phyloP scores from a whole-genome alignment of 768 basidiomycete species.

The Omphalotus guepiniiformis region DNA sequence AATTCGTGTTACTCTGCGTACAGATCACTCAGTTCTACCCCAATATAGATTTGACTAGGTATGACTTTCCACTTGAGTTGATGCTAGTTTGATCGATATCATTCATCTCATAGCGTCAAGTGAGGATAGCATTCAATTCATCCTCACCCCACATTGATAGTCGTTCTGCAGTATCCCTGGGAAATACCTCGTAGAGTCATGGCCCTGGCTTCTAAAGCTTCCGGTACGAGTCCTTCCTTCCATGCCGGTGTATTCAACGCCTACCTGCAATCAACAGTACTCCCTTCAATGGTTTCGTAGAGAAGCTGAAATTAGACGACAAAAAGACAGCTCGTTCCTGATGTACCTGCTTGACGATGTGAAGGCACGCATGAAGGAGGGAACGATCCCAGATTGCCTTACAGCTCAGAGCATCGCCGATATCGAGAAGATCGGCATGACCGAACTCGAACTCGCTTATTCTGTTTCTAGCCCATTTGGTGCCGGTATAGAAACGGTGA shows the following conservation, averaged over 20 bases:
- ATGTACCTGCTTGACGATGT: slow-evolving; percentile 38
- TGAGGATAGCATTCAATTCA: slow-evolving; percentile 11
- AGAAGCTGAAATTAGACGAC: slow-evolving; percentile 32
- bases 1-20: too few species aligned
- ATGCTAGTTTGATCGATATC: too few species aligned
- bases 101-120: slow-evolving; percentile 36
- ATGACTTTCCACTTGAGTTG: too few species aligned
- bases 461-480: slow-evolving; percentile 41
- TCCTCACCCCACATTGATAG: background rate
- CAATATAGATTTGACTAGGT: slow-evolving; percentile 19
- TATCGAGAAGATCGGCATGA: slow-evolving; percentile 33
- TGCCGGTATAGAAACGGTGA: slow-evolving; percentile 42
- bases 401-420: slow-evolving; percentile 33
- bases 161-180: slow-evolving; percentile 35
- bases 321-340: slow-evolving; percentile 35
- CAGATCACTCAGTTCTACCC: too few species aligned
- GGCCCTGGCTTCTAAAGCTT: slow-evolving; percentile 43
- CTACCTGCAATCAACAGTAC: slow-evolving; percentile 17
- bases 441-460: slow-evolving; percentile 41
- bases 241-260: slow-evolving; percentile 8
- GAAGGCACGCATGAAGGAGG: slow-evolving; percentile 34
- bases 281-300: slow-evolving; percentile 41
- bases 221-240: slow-evolving; percentile 25
- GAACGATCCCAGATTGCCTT: slow-evolving; percentile 36
- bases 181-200: slow-evolving; percentile 44